Evolutionary conservation across 371 early-diverging fungal genomes (phyloP).

Genomic region (Neoconidiobolus thromboides): DNA sequence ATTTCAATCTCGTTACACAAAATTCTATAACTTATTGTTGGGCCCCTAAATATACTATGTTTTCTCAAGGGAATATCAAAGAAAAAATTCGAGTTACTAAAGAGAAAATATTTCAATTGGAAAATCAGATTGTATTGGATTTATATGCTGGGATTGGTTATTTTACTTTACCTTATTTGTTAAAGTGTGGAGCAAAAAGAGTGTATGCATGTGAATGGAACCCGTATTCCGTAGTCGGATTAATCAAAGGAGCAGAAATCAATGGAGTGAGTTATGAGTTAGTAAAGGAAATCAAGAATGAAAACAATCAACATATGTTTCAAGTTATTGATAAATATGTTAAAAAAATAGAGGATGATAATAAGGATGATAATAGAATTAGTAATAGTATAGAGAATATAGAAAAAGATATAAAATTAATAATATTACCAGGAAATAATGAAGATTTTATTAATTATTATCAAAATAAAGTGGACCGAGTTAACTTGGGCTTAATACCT

Average conservation of each 20-base stretch:
- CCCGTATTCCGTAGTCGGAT: slow-evolving; percentile 19
- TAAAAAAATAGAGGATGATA: not conserved
- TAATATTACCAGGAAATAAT: slow-evolving; percentile 18
- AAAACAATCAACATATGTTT: not conserved
- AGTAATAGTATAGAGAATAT: no score
- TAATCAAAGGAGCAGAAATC: slow-evolving; percentile 12
- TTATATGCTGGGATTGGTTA: slow-evolving; percentile 23
- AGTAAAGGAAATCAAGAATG: not conserved
- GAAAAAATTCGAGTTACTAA: slow-evolving; percentile 18
- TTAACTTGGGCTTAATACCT: slow-evolving; percentile 21
- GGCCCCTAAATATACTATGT: slow-evolving; percentile 23
- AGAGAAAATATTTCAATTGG: slow-evolving; percentile 12
- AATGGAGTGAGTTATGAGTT: slow-evolving; percentile 12
- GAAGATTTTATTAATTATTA: slow-evolving; percentile 14
- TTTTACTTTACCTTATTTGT: slow-evolving; percentile 18
- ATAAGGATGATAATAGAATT: no score
- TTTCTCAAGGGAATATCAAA: slow-evolving; percentile 20
- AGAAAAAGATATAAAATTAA: slow-evolving; percentile 1
- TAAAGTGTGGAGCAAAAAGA: slow-evolving; percentile 14
- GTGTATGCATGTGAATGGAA: slow-evolving; percentile 25
- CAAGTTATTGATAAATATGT: not conserved
- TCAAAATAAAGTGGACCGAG: slow-evolving; percentile 17
- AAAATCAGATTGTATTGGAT: slow-evolving; percentile 15
- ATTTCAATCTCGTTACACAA: slow-evolving; percentile 17
- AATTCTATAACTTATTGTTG: slow-evolving; percentile 18